Conservation (phyloP, 257 asterid species). For the Solanum bulbocastanum region DNA sequence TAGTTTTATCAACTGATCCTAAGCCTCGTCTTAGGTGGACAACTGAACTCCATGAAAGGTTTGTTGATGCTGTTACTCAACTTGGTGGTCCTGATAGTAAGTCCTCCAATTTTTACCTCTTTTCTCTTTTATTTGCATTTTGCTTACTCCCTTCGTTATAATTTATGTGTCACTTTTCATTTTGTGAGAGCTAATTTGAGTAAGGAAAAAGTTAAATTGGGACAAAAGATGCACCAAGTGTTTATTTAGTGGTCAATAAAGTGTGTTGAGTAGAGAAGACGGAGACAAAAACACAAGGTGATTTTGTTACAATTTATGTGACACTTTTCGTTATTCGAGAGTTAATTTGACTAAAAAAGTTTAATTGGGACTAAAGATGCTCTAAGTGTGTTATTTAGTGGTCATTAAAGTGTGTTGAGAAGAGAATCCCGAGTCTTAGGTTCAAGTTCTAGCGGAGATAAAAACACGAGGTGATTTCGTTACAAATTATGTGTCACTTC, state of each 20-base stretch:
- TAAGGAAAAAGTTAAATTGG: not conserved
- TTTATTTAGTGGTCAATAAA: not conserved
- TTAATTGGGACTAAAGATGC: not conserved
- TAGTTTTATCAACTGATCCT: slow-evolving; percentile 60
- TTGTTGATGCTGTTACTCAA: slow-evolving; percentile 65
- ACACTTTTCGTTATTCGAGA: rapidly evolving
- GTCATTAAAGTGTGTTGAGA: not conserved
- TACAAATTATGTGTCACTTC: not conserved
- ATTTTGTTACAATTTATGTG: not conserved
- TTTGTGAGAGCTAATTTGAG: too few relatives aligned
- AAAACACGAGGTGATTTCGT: rapidly evolving
- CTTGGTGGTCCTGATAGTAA: slow-evolving; percentile 76
- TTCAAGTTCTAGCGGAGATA: not conserved
- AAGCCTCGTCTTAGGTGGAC: slow-evolving; percentile 78
- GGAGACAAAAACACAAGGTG: not conserved
- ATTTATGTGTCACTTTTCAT: not conserved
- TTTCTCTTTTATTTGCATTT: not conserved
- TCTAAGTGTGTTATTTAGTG: not conserved
- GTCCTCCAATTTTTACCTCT: slow-evolving; percentile 1
- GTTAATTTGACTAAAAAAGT: not conserved
- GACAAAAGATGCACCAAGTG: not conserved
- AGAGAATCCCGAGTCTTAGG: rapidly evolving
- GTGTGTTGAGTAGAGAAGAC: not conserved
- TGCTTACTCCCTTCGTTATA: not conserved
- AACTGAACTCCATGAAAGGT: slow-evolving; percentile 57